phyloP scores from a whole-genome alignment of 208 protist genomes.

The Leishmania lainsoni region DNA sequence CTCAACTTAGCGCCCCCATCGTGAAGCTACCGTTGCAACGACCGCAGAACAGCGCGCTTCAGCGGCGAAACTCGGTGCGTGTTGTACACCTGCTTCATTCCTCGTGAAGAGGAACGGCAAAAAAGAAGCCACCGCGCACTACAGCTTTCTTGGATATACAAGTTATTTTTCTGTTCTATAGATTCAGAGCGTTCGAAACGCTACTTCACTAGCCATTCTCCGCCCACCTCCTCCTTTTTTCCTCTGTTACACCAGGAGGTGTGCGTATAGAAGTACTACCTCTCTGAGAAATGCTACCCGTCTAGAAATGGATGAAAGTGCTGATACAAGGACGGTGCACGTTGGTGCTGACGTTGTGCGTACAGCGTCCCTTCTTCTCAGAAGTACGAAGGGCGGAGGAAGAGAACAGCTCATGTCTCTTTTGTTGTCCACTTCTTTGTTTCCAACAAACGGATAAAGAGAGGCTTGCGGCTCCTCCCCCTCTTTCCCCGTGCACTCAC shows the following conservation, averaged over 20 bases:
- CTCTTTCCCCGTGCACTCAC: not conserved
- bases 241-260: not conserved
- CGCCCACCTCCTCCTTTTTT: not conserved
- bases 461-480: not conserved
- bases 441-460: not conserved
- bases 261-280: not conserved
- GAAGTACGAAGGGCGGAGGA: not conserved
- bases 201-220: not conserved
- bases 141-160: conserved; percentile 1
- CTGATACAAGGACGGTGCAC: not conserved
- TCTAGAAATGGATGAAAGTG: not conserved
- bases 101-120: not conserved
- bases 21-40: conserved; percentile 17
- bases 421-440: not conserved
- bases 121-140: not conserved
- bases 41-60: conserved; percentile 20
- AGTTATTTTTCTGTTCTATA: not conserved
- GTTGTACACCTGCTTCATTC: conserved; percentile 22
- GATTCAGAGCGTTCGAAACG: not conserved
- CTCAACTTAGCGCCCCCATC: conserved; percentile 53
- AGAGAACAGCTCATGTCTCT: no score
- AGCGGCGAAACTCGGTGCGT: conserved; percentile 22
- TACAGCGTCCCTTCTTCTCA: not conserved
- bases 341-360: not conserved
- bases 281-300: not conserved